Percentiles rank a stretch among this genome's conserved stretches.
Conservation (phyloP, 768 basidiomycete genomes). For the Pulveroboletus frians region DNA sequence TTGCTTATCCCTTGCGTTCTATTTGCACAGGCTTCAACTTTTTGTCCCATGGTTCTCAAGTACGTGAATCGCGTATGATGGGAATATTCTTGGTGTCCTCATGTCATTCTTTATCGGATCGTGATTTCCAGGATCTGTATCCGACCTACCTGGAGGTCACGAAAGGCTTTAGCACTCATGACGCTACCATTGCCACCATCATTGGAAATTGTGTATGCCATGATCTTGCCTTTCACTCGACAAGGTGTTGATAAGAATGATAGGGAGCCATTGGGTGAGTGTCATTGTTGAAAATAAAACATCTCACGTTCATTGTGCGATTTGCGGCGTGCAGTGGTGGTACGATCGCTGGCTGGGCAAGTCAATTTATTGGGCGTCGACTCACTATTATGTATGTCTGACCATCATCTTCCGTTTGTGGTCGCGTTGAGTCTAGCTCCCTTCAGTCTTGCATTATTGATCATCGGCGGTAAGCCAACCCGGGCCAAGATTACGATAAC, state of each 20-base stretch:
- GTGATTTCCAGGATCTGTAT: constrained; percentile 54
- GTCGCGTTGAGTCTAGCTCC: constrained; percentile 1
- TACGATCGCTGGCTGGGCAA: constrained; percentile 58
- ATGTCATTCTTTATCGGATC: not conserved
- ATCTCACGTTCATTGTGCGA: not conserved
- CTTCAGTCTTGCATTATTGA: constrained; percentile 14
- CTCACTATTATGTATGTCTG: constrained; percentile 55
- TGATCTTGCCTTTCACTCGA: not conserved
- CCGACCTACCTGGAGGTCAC: constrained; percentile 66
- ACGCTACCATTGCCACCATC: constrained; percentile 73
- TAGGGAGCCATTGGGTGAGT: constrained; percentile 46
- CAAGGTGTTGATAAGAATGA: not conserved
- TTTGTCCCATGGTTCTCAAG: constrained; percentile 68
- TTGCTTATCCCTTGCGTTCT: not conserved
- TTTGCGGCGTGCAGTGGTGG: constrained; percentile 44
- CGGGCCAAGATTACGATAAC: no score
- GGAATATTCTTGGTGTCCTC: not conserved
- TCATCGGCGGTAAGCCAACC: constrained; percentile 39
- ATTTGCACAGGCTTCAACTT: constrained; percentile 59
- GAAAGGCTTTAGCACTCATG: constrained; percentile 53
- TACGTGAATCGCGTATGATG: constrained; percentile 15
- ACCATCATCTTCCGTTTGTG: not conserved
- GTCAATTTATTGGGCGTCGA: constrained; percentile 76
- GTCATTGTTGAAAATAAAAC: constrained; percentile 3
- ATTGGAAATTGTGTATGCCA: constrained; percentile 63